Evolutionary conservation across 2,329 filamentous ascomycete species (phyloP), one percentile per base, ranked within the genome.

Genomic region (Colletotrichum theobromicola): DNA sequence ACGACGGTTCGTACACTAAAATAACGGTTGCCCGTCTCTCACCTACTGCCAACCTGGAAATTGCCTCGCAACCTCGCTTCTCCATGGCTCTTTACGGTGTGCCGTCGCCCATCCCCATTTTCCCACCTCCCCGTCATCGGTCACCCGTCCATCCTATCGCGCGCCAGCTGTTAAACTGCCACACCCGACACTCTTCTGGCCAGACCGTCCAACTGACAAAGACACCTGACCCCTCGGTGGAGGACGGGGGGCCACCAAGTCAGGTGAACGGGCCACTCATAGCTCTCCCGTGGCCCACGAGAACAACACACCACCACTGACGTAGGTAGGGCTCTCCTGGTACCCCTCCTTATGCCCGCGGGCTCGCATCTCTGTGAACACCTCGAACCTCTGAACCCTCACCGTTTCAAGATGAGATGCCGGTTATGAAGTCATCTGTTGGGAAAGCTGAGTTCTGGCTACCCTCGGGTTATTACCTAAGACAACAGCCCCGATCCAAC

Each of bases 191-290:
- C 28, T 50, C 66, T 34, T 30, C 30, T 62, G 67, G 60, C 72
- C 62, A 72, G 42, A 57, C 62, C 34, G 21, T 63, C 68, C 72
- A 57, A 63, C 63, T 75, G 72, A 75, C 72, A 72, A 72, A 67
- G 68, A 50, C 73, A 75, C 73, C 73, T 75, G 73, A 75, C 73
- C 70, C 53, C 72, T 70, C 70, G 64, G 70, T 74, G 73, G 70
- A 69, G 70, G 72, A 73, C 18, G 35, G 60, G 62, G 46, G 72
- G 42, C 30, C 62, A 62, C 62, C 67, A 70, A 35, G 73, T 75
- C 73, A 75, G 73, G 73, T 70, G 73, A 70, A 74, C 37, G 37
- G 60, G 60, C 73, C 73, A 73, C 64, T 75, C 73, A 75, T 60
- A 70, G 65, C 64, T 63, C 50, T 68, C 50, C 34, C 26, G 53